Conservation (phyloP, 768 basidiomycete genomes). For the Suillus variegatus region DNA sequence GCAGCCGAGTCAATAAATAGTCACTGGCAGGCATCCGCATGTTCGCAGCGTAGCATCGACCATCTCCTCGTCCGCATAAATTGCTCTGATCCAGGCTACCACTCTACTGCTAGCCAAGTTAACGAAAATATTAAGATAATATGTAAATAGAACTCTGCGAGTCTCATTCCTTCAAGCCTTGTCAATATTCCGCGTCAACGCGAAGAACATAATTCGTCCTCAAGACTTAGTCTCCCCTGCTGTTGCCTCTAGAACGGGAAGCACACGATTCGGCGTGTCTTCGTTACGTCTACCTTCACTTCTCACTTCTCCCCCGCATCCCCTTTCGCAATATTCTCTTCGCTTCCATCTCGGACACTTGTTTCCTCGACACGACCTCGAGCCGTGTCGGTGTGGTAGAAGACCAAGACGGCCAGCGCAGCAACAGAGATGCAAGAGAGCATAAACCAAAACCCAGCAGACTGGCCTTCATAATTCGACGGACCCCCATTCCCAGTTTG, state of each 20-base stretch:
- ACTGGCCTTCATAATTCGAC: conserved; percentile 35
- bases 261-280: neutral
- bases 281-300: neutral
- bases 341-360: neutral
- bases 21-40: too few relatives aligned
- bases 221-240: too few relatives aligned
- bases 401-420: conserved; percentile 4
- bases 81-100: too few relatives aligned
- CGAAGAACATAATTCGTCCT: neutral
- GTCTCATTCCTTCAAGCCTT: neutral
- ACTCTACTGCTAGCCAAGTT: neutral
- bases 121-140: neutral
- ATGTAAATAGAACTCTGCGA: neutral
- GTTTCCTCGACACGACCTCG: too few relatives aligned
- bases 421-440: conserved; percentile 30
- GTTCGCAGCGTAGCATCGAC: too few relatives aligned
- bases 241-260: neutral
- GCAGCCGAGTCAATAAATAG: too few relatives aligned
- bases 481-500: conserved; percentile 13
- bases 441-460: conserved; percentile 42
- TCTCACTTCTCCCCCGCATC: neutral
- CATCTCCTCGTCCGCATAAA: too few relatives aligned
- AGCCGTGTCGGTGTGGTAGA: neutral
- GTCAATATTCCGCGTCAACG: neutral
- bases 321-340: neutral